Conservation (phyloP, 148 eudicot species). For the Rhododendron kiyosumense region DNA sequence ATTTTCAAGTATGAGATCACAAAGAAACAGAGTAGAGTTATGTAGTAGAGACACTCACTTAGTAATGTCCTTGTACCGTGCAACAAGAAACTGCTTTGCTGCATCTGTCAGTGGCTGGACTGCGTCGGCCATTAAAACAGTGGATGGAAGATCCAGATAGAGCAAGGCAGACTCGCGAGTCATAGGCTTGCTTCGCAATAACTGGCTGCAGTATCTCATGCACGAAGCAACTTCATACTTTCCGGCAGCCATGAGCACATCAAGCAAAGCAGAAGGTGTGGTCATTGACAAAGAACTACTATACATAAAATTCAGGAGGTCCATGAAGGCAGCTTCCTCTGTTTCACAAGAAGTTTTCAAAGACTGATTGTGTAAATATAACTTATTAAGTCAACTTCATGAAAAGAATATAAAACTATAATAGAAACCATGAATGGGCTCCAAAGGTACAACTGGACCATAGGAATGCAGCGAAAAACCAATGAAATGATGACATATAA, state of each 20-base stretch:
- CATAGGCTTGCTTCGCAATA: conserved; percentile 53
- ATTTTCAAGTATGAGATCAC: not conserved
- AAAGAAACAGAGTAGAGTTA: not conserved
- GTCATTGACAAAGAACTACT: conserved; percentile 43
- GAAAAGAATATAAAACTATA: not conserved
- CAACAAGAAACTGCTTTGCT: conserved; percentile 61
- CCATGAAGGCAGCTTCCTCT: conserved; percentile 90
- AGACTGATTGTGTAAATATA: not conserved
- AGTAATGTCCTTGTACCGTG: conserved; percentile 48
- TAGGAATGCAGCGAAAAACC: not conserved
- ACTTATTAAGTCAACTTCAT: not conserved
- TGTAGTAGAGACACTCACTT: conserved; percentile 37
- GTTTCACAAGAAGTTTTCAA: conserved; percentile 22
- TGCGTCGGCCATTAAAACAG: conserved; percentile 59
- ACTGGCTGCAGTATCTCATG: conserved; percentile 64
- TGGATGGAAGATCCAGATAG: conserved; percentile 65
- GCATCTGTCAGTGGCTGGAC: conserved; percentile 65
- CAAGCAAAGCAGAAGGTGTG: conserved; percentile 52
- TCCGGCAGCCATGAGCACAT: conserved; percentile 83
- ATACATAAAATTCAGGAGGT: conserved; percentile 72
- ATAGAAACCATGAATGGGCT: not conserved
- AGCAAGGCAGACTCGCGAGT: conserved; percentile 70
- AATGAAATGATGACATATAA: not conserved
- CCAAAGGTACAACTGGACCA: not conserved
- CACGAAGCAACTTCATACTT: conserved; percentile 81